These are phyloP conservation scores for Boletus edulis DNA, from an alignment of 768 basidiomycete genomes.

Conservation along the genomic window DNA sequence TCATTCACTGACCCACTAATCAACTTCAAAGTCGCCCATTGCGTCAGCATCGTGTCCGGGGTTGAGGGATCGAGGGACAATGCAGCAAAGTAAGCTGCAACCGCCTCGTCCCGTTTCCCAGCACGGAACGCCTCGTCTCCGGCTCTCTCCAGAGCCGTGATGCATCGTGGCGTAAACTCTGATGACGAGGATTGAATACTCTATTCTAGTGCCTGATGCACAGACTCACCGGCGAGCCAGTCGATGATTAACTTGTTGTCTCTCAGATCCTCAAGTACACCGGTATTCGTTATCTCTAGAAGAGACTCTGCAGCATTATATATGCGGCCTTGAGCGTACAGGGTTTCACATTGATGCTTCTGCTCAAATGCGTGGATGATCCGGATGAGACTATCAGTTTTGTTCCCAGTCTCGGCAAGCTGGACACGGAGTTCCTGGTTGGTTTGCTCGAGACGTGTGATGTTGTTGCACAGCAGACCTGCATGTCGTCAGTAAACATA, in stretches of 20 bases:
- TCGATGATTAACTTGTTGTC: neutral
- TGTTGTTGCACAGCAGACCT: no score
- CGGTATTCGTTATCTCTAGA: neutral
- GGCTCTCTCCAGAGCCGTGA: neutral
- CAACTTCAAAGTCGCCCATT: neutral
- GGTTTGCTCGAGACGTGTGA: no score
- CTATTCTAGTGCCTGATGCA: fast-evolving
- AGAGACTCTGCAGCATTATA: neutral
- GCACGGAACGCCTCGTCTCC: neutral
- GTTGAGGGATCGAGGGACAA: neutral
- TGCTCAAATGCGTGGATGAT: neutral
- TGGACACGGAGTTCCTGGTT: neutral
- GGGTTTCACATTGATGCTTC: conserved; percentile 1
- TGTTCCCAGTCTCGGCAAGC: neutral
- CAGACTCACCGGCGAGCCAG: conserved; percentile 8
- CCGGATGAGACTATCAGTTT: neutral
- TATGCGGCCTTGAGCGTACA: neutral
- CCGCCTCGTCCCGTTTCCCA: neutral
- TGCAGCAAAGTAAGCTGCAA: neutral
- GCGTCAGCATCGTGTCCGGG: neutral
- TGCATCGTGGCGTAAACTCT: conserved; percentile 6
- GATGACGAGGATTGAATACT: neutral
- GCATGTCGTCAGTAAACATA: no score
- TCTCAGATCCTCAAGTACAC: neutral
- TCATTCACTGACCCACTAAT: neutral